Base-by-base conservation (phyloP, 148 eudicot genomes). In the Heliosperma pusillum region DNA sequence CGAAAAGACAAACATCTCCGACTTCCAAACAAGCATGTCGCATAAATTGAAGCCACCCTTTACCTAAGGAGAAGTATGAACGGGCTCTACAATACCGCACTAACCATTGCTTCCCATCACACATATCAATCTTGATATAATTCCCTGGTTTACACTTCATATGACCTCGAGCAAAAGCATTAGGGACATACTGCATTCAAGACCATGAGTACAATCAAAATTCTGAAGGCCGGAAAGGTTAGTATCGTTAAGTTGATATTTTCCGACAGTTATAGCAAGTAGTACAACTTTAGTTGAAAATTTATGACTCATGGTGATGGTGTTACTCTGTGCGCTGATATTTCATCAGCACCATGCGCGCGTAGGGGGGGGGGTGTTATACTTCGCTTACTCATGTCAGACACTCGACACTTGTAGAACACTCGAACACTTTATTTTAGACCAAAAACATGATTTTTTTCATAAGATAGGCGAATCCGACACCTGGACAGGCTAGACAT, bases 1-100 rank as follows among this genome's bases (percentile, higher is more conserved):
- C 89, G 36, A 82, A 82, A 61, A 85, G 66, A 71, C 89, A 85
- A 64, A 75, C 76, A 77, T 87, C 86, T 36, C 86, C 87, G 4
- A 76, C 74, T 65, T 82, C 64, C 56, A 87, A 64, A 22, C 53
- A 70, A 60, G 71, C 77, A 0, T 71, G 69, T 2, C 59, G 55
- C 0, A 77, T 82, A 81, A 85, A 82, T 16, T 27, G 60, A 1
- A n/a, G 56, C 86, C 84, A 87, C 16, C 89, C 86, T 69, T 55
- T 73, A 29, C 80, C 57, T 36, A 87, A 74, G 27, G 6, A 2
- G 42, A 15, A 59, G 4, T 25, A 15, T 53, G 33, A 19, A 44
- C 60, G 56, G 10, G 29, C 26, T 65, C 59, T 61, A 60, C 55
- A 19, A 74, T 73, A 84, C 19, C 67, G 72, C 40, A 82, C 78